These are phyloP conservation scores for Periconia sp. DNA, from an alignment of 2,329 filamentous ascomycete species.

Conservation along the genomic window DNA sequence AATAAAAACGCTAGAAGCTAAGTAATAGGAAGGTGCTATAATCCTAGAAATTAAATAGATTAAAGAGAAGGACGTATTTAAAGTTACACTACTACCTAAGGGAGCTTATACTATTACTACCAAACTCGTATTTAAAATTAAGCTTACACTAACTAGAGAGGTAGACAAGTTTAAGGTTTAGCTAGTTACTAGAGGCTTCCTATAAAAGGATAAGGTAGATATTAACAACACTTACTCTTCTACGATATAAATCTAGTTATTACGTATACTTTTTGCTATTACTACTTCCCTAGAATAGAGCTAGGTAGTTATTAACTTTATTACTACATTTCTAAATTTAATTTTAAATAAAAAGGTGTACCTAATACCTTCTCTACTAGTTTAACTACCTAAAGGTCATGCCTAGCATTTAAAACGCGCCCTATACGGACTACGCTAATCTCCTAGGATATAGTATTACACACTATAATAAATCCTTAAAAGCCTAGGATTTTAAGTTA, in stretches of 20 bases:
- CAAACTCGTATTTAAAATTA: neutral
- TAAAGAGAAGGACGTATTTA: neutral
- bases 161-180: neutral
- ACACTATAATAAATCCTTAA: neutral
- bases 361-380: no score
- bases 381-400: no score
- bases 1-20: neutral
- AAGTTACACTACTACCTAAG: neutral
- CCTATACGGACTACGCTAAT: no score
- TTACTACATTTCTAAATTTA: no score
- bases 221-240: neutral
- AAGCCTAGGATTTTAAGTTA: neutral
- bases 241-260: neutral
- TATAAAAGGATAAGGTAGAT: neutral
- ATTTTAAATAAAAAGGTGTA: no score
- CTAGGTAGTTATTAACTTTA: no score
- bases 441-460: neutral
- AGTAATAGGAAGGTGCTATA: neutral
- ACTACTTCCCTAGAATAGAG: no score
- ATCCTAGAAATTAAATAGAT: neutral
- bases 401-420: no score
- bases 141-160: neutral
- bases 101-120: neutral
- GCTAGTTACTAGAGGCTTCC: neutral
- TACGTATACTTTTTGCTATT: neutral